A percentile compares a stretch with the other conserved stretches of the same genome.
Evolutionary conservation across 148 eudicot species (phyloP).

Genomic region (Silene latifolia): DNA sequence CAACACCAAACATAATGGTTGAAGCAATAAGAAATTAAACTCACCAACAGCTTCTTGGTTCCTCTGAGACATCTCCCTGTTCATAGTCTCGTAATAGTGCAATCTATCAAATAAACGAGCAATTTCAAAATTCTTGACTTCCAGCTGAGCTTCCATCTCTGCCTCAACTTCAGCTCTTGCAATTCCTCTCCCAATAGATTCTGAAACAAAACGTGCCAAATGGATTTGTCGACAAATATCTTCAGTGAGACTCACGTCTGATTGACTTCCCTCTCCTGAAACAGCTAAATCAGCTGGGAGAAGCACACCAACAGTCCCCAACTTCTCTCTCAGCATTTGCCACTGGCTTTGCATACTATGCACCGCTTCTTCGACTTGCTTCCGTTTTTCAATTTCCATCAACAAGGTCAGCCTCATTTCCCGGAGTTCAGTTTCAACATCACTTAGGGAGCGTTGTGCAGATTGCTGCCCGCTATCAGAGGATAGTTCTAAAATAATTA

Average conservation of each 20-base stretch:
- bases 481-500: constrained; percentile 56
- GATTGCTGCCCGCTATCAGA: constrained; percentile 55
- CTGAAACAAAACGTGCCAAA: constrained; percentile 66
- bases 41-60: constrained; percentile 95
- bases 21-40: constrained; percentile 7
- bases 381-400: constrained; percentile 90
- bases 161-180: constrained; percentile 81
- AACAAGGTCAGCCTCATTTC: constrained; percentile 71
- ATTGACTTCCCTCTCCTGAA: constrained; percentile 35
- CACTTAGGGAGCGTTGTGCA: constrained; percentile 38
- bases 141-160: constrained; percentile 76
- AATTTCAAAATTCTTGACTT: constrained; percentile 84
- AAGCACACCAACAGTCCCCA: constrained; percentile 60
- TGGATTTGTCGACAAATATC: constrained; percentile 64
- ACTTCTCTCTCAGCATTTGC: constrained; percentile 52
- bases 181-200: constrained; percentile 68
- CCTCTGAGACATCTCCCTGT: constrained; percentile 96
- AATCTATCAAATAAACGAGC: constrained; percentile 78
- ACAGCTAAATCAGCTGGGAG: constrained; percentile 54
- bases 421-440: constrained; percentile 67
- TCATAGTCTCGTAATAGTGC: constrained; percentile 87
- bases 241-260: constrained; percentile 39
- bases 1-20: background rate
- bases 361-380: constrained; percentile 70
- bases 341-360: constrained; percentile 56